Conservation (phyloP, 345 rosid species). For the Geranium brycei region DNA sequence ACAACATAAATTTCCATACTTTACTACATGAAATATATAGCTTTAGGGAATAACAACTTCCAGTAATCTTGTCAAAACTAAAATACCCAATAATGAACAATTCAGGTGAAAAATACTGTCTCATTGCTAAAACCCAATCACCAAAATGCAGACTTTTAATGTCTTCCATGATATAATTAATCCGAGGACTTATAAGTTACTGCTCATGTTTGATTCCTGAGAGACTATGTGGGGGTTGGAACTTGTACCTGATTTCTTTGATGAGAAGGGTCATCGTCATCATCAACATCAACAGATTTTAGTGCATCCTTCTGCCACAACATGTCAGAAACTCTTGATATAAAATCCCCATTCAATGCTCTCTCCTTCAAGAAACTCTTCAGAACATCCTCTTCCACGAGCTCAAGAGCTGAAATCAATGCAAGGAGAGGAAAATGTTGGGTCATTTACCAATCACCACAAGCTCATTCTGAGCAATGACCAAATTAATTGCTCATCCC, state of each 20-base stretch:
- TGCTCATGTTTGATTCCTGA: background rate
- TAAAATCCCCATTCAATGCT: constrained; percentile 62
- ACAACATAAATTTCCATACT: background rate
- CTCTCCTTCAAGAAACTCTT: constrained; percentile 65
- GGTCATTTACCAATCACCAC: background rate
- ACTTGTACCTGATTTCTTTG: constrained; percentile 30
- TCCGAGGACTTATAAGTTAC: background rate
- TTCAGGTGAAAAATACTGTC: background rate
- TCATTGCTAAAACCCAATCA: background rate
- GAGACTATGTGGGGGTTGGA: constrained; percentile 4
- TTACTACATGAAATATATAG: background rate
- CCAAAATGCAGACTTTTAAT: background rate
- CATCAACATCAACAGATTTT: constrained; percentile 31
- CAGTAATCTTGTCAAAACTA: background rate
- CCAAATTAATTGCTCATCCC: background rate
- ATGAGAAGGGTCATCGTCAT: constrained; percentile 11
- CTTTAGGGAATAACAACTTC: background rate
- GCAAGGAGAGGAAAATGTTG: background rate
- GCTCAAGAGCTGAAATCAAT: constrained; percentile 29
- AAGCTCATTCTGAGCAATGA: background rate
- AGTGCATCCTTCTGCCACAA: constrained; percentile 42
- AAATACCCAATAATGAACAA: too few relatives aligned
- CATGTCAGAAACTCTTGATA: constrained; percentile 63
- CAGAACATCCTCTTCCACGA: constrained; percentile 59
- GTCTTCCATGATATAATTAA: too few relatives aligned